Evolutionary conservation across 225 moss, liverwort and hornwort species (phyloP).

Genomic region (Climacium dendroides): DNA sequence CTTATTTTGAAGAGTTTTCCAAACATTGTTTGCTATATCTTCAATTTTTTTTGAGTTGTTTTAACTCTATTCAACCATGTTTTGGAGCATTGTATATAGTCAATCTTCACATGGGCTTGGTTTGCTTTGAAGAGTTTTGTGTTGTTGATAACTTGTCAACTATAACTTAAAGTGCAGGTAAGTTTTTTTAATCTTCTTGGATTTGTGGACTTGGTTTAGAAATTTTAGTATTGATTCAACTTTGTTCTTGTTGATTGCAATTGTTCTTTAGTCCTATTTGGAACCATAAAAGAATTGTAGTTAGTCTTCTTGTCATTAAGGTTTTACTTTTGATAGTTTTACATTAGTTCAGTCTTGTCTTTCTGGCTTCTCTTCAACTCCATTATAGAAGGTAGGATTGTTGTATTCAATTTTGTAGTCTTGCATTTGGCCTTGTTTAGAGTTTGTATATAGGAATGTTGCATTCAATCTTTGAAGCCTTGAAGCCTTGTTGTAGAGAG

Average conservation of each 20-base stretch:
- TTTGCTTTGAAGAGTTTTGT: neutral
- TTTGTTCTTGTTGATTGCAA: neutral
- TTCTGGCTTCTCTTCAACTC: neutral
- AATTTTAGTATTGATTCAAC: neutral
- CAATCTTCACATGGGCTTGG: neutral
- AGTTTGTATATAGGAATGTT: neutral
- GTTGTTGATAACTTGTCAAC: neutral
- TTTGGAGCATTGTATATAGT: neutral
- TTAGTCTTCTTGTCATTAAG: neutral
- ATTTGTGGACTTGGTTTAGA: neutral
- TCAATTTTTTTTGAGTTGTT: neutral
- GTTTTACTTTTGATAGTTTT: neutral
- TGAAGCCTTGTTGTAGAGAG: neutral
- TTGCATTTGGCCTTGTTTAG: neutral
- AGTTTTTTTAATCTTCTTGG: neutral
- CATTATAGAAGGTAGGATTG: rapidly evolving
- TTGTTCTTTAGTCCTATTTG: neutral
- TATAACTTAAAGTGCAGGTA: neutral
- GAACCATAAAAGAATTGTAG: neutral
- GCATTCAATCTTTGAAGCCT: neutral
- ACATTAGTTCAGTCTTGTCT: neutral
- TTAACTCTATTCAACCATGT: neutral
- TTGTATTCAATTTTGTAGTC: neutral
- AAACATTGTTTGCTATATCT: neutral
- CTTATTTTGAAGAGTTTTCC: neutral